These are phyloP conservation scores for Pythium volutum DNA, from an alignment of 352 stramenopile genomes.

Conservation along the genomic window DNA sequence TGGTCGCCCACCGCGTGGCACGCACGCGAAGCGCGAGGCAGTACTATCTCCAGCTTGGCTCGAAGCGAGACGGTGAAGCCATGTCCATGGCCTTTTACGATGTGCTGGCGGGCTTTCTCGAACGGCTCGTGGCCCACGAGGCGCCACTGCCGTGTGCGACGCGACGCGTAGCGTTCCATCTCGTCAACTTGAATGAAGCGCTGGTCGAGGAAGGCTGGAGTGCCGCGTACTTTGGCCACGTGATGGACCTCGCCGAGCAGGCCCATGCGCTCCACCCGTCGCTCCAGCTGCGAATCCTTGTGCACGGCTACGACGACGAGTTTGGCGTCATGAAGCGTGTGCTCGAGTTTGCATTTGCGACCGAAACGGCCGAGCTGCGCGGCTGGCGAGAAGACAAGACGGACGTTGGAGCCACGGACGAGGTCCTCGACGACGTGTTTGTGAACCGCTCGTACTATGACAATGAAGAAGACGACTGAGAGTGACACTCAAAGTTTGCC, in stretches of 20 bases:
- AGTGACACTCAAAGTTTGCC: too few relatives aligned
- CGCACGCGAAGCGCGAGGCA: background rate
- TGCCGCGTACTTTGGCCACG: slow-evolving; percentile 7
- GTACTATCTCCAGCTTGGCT: background rate
- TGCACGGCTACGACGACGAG: slow-evolving; percentile 6
- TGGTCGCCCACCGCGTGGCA: background rate
- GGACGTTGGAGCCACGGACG: background rate
- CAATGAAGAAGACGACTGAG: too few relatives aligned
- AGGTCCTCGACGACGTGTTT: slow-evolving; percentile 12
- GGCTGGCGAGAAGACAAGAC: background rate
- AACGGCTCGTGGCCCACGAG: background rate
- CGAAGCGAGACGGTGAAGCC: background rate
- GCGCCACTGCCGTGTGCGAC: background rate
- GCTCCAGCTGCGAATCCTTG: background rate
- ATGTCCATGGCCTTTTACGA: background rate
- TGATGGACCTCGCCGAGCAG: background rate
- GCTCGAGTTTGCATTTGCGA: slow-evolving; percentile 8
- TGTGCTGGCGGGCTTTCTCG: background rate
- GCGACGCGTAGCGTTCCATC: slow-evolving; percentile 1
- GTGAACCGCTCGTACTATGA: slow-evolving; percentile 2
- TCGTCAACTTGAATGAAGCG: slow-evolving; percentile 6
- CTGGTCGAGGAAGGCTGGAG: slow-evolving; percentile 4
- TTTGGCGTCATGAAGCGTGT: slow-evolving; percentile 2
- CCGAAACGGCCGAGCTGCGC: background rate
- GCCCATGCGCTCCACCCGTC: background rate